Percentiles rank a stretch among this genome's conserved stretches.
phyloP scores from a whole-genome alignment of 2,329 filamentous ascomycete genomes.

The Fusarium sp. region DNA sequence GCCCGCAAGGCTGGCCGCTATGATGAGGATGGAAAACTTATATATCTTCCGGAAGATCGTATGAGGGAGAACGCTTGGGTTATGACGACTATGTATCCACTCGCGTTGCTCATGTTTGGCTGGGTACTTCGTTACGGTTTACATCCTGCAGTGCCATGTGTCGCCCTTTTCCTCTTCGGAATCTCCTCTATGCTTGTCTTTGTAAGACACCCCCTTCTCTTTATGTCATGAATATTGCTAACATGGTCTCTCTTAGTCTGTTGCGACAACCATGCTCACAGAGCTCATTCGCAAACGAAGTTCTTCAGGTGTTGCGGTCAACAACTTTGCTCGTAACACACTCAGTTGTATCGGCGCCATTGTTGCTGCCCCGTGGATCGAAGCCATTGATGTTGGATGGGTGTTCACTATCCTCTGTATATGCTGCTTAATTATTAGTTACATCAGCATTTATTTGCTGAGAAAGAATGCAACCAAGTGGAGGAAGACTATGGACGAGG shows the following conservation, averaged over 20 bases:
- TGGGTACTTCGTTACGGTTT: conserved; percentile 77
- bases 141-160: conserved; percentile 71
- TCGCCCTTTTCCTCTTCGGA: conserved; percentile 81
- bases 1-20: conserved; percentile 77
- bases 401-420: conserved; percentile 71
- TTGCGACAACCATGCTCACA: conserved; percentile 84
- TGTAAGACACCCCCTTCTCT: conserved; percentile 53
- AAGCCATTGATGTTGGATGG: conserved; percentile 80
- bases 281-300: conserved; percentile 82
- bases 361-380: conserved; percentile 76
- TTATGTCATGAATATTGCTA: conserved; percentile 5
- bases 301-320: conserved; percentile 80
- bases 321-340: conserved; percentile 85
- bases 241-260: conserved; percentile 53
- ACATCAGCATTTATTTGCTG: conserved; percentile 70
- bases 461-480: conserved; percentile 70
- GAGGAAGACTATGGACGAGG: conserved; percentile 71
- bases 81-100: conserved; percentile 76
- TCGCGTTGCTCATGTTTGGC: conserved; percentile 79
- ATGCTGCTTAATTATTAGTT: conserved; percentile 68
- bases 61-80: conserved; percentile 87
- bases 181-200: conserved; percentile 84
- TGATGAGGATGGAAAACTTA: conserved; percentile 72
- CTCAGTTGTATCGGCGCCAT: conserved; percentile 78
- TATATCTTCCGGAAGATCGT: conserved; percentile 81